Percentiles rank a stretch among this genome's conserved stretches.
Evolutionary conservation across 345 rosid species (phyloP).

Genomic region (Acer campestre): DNA sequence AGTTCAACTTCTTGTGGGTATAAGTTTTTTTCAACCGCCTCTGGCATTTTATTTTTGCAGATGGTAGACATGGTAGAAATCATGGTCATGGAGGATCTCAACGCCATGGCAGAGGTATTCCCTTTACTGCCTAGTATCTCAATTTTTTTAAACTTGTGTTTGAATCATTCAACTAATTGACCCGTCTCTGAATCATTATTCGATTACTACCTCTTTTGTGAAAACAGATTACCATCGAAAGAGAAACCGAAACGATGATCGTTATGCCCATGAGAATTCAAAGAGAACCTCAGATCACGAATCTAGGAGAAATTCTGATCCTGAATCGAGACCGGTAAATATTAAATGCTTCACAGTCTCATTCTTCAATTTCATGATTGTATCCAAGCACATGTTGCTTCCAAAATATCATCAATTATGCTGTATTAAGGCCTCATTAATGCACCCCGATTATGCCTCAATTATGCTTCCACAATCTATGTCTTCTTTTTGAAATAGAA

Average conservation of each 20-base stretch:
- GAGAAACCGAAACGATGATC: slow-evolving; percentile 88
- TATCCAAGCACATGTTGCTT: background rate
- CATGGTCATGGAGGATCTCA: slow-evolving; percentile 71
- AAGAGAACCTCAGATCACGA: slow-evolving; percentile 74
- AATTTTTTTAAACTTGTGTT: background rate
- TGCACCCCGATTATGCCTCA: background rate
- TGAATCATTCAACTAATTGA: slow-evolving; percentile 2
- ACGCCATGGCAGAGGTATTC: slow-evolving; percentile 71
- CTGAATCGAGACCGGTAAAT: slow-evolving; percentile 68
- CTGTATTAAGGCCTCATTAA: background rate
- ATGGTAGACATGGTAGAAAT: slow-evolving; percentile 74
- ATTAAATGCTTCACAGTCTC: background rate
- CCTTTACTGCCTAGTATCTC: slow-evolving; percentile 1
- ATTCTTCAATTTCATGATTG: background rate
- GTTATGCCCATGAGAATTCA: slow-evolving; percentile 39
- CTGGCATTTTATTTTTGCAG: slow-evolving; percentile 42
- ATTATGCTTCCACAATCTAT: too few species aligned
- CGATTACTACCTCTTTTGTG: slow-evolving; percentile 13
- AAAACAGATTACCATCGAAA: slow-evolving; percentile 73
- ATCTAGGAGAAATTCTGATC: slow-evolving; percentile 62
- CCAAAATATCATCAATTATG: background rate
- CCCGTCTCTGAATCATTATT: background rate
- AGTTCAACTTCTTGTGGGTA: background rate
- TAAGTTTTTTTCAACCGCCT: background rate
- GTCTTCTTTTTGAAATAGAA: background rate